Evolutionary conservation across 495 filamentous ascomycete genomes (phyloP).

Genomic region (Aspergillus panamensis): DNA sequence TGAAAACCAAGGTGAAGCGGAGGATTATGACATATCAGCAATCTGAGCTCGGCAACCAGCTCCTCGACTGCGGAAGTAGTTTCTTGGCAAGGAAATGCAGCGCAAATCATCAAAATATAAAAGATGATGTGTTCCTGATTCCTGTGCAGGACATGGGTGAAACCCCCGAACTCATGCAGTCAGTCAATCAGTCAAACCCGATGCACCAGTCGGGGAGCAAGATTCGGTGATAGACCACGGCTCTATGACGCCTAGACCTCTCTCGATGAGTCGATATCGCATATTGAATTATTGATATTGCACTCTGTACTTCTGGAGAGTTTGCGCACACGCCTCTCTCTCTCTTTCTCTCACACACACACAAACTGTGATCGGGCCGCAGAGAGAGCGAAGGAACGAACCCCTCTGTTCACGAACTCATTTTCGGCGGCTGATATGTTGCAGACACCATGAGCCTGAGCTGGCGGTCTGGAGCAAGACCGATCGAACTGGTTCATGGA

Average conservation of each 20-base stretch:
- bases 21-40: too few species aligned
- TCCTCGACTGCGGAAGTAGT: not conserved
- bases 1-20: too few species aligned
- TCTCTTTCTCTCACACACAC: too few species aligned
- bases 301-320: not conserved
- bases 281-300: too few species aligned
- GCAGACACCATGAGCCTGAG: not conserved
- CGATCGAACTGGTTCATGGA: not conserved
- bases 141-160: not conserved
- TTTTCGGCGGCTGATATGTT: not conserved
- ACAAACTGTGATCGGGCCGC: not conserved
- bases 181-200: not conserved
- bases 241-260: not conserved
- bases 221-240: not conserved
- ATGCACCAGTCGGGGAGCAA: not conserved
- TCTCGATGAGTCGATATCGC: too few species aligned
- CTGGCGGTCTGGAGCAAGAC: not conserved
- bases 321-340: not conserved
- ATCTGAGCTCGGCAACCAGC: too few species aligned
- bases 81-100: not conserved
- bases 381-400: not conserved
- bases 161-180: not conserved
- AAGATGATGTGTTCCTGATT: not conserved
- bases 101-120: not conserved
- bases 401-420: not conserved